Evolutionary conservation across 2,329 filamentous ascomycete genomes (phyloP).

Genomic region (Cyclaneusma minus): DNA sequence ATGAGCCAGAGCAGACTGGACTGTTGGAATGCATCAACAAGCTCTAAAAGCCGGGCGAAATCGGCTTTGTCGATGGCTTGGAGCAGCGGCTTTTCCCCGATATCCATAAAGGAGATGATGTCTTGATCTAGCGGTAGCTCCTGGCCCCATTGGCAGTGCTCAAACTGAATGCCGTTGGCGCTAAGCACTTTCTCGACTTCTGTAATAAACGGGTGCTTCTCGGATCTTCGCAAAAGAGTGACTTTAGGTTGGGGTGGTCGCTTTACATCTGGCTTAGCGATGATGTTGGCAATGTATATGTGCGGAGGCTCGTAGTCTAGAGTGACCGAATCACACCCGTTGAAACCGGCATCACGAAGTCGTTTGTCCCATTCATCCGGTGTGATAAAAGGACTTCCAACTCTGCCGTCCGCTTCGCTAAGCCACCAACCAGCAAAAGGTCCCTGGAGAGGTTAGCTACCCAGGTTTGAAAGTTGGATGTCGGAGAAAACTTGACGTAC

Average conservation of each 20-base stretch:
- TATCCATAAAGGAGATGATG: conserved; percentile 14
- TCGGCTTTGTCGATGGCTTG: conserved; percentile 8
- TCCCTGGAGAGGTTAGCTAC: too few species aligned
- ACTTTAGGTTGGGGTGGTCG: too few species aligned
- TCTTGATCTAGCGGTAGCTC: conserved; percentile 7
- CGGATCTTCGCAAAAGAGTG: conserved; percentile 1
- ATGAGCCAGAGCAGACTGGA: conserved; percentile 11
- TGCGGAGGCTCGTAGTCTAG: conserved; percentile 10
- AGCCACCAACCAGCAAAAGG: too few species aligned
- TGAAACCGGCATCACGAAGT: conserved; percentile 16
- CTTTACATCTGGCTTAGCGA: conserved; percentile 6
- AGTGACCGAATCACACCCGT: conserved; percentile 12
- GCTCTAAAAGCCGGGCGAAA: conserved; percentile 7
- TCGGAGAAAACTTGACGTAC: too few species aligned
- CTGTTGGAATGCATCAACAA: conserved; percentile 2
- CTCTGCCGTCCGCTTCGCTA: background rate
- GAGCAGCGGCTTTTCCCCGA: conserved; percentile 11
- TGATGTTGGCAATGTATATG: conserved; percentile 11
- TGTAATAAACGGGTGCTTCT: background rate
- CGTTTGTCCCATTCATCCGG: conserved; percentile 1
- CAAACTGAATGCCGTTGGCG: conserved; percentile 5
- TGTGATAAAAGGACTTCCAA: conserved; percentile 1
- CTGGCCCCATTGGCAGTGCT: conserved; percentile 4
- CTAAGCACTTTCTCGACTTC: background rate
- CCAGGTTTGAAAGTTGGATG: too few species aligned